Evolutionary conservation across 2,329 filamentous ascomycete genomes (phyloP).

Genomic region (Mycocentrospora acerina): DNA sequence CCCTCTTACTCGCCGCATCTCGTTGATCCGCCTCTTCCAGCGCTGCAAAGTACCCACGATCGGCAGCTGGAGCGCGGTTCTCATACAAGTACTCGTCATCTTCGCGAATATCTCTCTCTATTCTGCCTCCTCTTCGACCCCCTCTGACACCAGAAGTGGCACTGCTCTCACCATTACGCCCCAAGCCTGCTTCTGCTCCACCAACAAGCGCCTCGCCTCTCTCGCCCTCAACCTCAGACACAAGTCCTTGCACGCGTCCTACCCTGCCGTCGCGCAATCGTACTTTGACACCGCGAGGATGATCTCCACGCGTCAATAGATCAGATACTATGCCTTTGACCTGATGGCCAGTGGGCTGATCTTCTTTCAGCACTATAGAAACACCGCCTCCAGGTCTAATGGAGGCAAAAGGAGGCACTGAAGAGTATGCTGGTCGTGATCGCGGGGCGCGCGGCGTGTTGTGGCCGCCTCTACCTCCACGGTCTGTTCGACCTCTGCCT

Average conservation of each 20-base stretch:
- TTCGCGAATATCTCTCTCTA: conserved; percentile 32
- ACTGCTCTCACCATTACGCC: conserved; percentile 26
- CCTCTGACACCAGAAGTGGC: conserved; percentile 6
- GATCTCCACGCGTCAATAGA: conserved; percentile 70
- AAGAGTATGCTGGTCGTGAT: conserved; percentile 10
- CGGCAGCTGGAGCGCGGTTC: conserved; percentile 5
- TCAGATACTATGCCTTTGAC: conserved; percentile 68
- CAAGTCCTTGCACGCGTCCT: conserved; percentile 70
- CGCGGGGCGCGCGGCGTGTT: conserved; percentile 5
- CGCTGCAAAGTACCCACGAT: conserved; percentile 21
- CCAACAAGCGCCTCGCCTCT: conserved; percentile 30
- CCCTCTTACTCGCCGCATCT: conserved; percentile 26
- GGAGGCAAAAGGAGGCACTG: conserved; percentile 22
- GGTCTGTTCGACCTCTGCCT: conserved; percentile 28
- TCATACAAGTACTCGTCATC: conserved; percentile 37
- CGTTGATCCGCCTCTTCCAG: conserved; percentile 30
- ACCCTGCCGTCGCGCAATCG: conserved; percentile 70
- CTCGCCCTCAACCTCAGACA: conserved; percentile 21
- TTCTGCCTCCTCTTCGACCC: conserved; percentile 13
- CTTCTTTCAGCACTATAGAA: conserved; percentile 73
- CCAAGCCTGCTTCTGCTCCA: conserved; percentile 22
- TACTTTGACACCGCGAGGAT: conserved; percentile 78
- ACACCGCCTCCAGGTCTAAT: conserved; percentile 64
- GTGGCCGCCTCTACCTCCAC: conserved; percentile 8
- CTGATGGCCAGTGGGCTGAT: conserved; percentile 73